Base-by-base conservation (phyloP, 805 yeast genomes). In the Candida verbasci region DNA sequence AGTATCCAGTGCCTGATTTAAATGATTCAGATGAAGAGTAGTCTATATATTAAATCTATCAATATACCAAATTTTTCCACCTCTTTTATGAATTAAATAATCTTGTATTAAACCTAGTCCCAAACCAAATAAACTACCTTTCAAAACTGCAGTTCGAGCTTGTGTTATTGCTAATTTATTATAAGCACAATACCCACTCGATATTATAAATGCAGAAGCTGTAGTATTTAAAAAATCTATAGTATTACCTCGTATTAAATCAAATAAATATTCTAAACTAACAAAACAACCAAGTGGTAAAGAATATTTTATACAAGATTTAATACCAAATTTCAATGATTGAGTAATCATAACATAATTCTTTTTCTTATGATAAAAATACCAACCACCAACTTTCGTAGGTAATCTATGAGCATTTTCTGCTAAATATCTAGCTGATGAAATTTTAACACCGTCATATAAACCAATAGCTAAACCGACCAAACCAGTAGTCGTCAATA, bases 321-420 rank as follows among this genome's bases (percentile, higher is more conserved):
- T 55, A n/a, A 70, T 46, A 0, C 82, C 88, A 6, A 46, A 37
- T 14, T 60, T 62, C 43, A 76, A 58, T 1, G 85, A 86, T 18
- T 66, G 65, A 39, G 73, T 66, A 24, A 82, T 56, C 58, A 86
- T 76, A 21, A 82, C 83, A 55, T 84, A 83, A 57, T 84, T 82
- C 62, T 85, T 86, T 43, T 86, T 71, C 58, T 83, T 86, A 58
- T 86, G 93, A 58, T 86, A 86, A 53, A 81, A 82, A 52, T 82
- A 86, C 96, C 95, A 86, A 0, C 91, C 93, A 15, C 86, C 88
- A 37, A 77, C 81, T 0, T 82, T 77, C 16, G 58, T 68, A 6
- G 96, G 96, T 39, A 87, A 60, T 35, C 96, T 55, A 52, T 86
- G 95, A 10, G 93, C 82, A 50, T 86, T 86, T 46, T 84, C 86